A percentile compares a stretch with the other conserved stretches of the same genome.
Evolutionary conservation across 1,139 yeast genomes (phyloP).

Genomic region (Candida tunisiensis): DNA sequence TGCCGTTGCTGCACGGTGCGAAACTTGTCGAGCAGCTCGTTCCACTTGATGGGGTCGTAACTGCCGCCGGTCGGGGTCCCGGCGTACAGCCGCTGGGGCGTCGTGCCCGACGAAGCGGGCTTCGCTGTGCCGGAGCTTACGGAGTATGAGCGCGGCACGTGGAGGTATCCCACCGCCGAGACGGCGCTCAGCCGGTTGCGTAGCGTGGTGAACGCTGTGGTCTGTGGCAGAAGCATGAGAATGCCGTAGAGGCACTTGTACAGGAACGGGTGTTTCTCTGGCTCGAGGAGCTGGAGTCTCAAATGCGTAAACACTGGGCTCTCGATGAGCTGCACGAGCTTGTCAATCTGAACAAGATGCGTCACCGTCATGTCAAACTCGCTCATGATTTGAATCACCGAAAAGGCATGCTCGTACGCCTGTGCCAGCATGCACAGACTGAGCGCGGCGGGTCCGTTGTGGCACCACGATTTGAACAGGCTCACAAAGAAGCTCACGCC

Average conservation of each 20-base stretch:
- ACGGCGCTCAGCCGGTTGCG: slow-evolving; percentile 58
- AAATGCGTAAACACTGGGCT: slow-evolving; percentile 85
- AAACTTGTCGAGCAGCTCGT: slow-evolving; percentile 47
- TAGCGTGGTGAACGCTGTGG: slow-evolving; percentile 74
- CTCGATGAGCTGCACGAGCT: slow-evolving; percentile 62
- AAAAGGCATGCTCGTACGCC: slow-evolving; percentile 76
- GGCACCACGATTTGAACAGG: slow-evolving; percentile 83
- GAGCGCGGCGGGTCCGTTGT: slow-evolving; percentile 77
- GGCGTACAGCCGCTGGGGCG: slow-evolving; percentile 2
- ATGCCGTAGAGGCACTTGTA: slow-evolving; percentile 86
- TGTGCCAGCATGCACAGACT: slow-evolving; percentile 78
- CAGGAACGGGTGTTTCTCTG: slow-evolving; percentile 64
- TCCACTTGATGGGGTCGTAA: slow-evolving; percentile 21
- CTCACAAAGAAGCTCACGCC: slow-evolving; percentile 63
- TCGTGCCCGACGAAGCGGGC: slow-evolving; percentile 1
- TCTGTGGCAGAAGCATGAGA: slow-evolving; percentile 88
- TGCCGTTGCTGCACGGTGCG: slow-evolving; percentile 41
- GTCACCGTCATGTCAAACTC: slow-evolving; percentile 62
- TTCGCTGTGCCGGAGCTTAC: slow-evolving; percentile 1
- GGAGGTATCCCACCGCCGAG: slow-evolving; percentile 22
- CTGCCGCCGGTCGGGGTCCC: no score
- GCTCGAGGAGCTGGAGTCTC: slow-evolving; percentile 75
- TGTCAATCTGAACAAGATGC: slow-evolving; percentile 61
- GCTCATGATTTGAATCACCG: slow-evolving; percentile 57
- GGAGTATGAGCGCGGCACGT: slow-evolving; percentile 9